phyloP scores from a whole-genome alignment of 352 stramenopile species.

The Globisporangium middletonii region DNA sequence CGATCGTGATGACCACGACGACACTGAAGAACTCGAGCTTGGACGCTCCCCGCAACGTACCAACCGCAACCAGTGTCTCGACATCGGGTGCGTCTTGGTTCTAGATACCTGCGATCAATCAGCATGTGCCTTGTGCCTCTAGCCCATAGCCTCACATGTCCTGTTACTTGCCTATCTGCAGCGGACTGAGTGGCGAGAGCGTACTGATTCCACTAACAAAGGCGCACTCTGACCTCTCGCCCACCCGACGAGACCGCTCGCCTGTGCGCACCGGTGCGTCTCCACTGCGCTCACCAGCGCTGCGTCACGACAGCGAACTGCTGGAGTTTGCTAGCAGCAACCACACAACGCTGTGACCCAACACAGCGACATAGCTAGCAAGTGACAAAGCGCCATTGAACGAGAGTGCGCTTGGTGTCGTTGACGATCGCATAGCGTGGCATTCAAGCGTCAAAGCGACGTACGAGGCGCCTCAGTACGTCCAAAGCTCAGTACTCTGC shows the following conservation, averaged over 20 bases:
- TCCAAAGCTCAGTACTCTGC: too few relatives aligned
- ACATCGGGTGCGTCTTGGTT: slow-evolving; percentile 4
- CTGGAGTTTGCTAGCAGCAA: slow-evolving; percentile 18
- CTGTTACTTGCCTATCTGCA: not conserved
- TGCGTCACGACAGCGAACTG: slow-evolving; percentile 34
- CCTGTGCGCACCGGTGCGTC: not conserved
- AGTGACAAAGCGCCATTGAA: too few relatives aligned
- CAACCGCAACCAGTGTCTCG: not conserved
- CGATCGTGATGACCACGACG: not conserved
- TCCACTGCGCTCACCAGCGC: not conserved
- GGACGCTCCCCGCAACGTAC: not conserved
- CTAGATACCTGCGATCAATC: not conserved
- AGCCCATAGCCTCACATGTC: not conserved
- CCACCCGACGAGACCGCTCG: not conserved
- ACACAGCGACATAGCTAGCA: too few relatives aligned
- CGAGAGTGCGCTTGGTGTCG: too few relatives aligned
- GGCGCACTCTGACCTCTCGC: slow-evolving; percentile 1
- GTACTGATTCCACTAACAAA: slow-evolving; percentile 30
- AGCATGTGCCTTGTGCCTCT: not conserved
- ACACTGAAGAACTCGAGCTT: slow-evolving; percentile 7
- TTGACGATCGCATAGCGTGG: too few relatives aligned
- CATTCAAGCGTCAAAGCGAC: too few relatives aligned
- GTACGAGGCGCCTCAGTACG: too few relatives aligned
- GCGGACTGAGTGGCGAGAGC: slow-evolving; percentile 25
- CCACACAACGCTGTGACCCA: too few relatives aligned